Evolutionary conservation across 2,329 filamentous ascomycete genomes (phyloP).

Genomic region (Plectosphaerella plurivora): DNA sequence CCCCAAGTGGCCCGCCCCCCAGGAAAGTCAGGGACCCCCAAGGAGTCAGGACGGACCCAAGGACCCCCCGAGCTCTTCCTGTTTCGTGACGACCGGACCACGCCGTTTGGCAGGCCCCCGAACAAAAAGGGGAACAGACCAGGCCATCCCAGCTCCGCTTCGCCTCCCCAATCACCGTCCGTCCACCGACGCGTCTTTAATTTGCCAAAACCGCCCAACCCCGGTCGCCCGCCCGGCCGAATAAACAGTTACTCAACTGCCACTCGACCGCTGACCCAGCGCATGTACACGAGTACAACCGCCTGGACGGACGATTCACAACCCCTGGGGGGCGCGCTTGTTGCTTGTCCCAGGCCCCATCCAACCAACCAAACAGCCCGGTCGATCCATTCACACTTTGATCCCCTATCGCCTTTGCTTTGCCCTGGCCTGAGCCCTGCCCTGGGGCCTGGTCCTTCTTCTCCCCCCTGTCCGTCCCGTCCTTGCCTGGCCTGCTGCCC

Average conservation of each 20-base stretch:
- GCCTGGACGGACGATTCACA: too few relatives aligned
- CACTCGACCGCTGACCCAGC: not conserved
- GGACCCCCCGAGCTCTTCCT: not conserved
- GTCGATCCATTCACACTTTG: not conserved
- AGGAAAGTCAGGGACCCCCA: too few relatives aligned
- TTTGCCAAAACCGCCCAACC: slow-evolving; percentile 31
- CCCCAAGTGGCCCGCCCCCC: too few relatives aligned
- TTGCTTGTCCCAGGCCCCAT: too few relatives aligned
- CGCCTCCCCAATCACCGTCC: slow-evolving; percentile 4
- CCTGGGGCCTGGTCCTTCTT: too few relatives aligned
- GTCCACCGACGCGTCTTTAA: slow-evolving; percentile 29
- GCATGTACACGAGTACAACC: not conserved
- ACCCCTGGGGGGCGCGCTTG: too few relatives aligned
- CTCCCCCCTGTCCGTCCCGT: too few relatives aligned
- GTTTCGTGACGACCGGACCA: not conserved
- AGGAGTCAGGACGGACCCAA: too few relatives aligned
- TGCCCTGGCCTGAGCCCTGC: too few relatives aligned
- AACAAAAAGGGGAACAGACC: not conserved
- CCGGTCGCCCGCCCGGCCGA: slow-evolving; percentile 23
- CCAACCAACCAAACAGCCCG: not conserved
- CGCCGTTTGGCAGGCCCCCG: not conserved
- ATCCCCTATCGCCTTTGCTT: not conserved
- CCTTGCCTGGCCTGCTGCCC: not conserved
- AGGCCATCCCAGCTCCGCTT: not conserved
- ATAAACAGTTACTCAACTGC: slow-evolving; percentile 20